Base-by-base conservation (phyloP, 2,329 filamentous ascomycete species). In the Apiospora marii region DNA sequence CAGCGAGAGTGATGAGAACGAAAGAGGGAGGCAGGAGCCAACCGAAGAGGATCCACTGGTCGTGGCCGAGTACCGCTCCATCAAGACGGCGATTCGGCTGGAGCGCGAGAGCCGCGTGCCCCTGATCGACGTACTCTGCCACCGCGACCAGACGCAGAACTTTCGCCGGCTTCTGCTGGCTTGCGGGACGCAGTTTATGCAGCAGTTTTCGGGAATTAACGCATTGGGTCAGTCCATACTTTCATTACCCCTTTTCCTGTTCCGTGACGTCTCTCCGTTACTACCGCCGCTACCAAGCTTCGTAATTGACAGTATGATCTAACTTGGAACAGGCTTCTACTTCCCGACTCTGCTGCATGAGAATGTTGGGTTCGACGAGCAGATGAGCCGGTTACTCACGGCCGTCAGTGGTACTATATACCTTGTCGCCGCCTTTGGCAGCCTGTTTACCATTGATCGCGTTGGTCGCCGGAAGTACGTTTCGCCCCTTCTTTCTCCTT, bases 291-390 rank as follows among this genome's bases (percentile, higher is more conserved):
- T 41, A 10, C 37, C 37, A 6, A n/a, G 37, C 6, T 16, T n/a
- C n/a, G 22, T 6, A 16, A 8, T 30, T 61, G 30, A 61, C 53
- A 12, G n/a, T 1, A 16, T 48, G 7, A 13, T 51, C 30, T 37
- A 1, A 22, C 30, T 61, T 19, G 7, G 4, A 16, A 27, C 49
- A 74, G 83, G 83, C 4, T 85, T 85, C 73, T 85, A 85, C 72
- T 80, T 91, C 0, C 89, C 89, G 0, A 89, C 87, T 0, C 83
- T 92, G 0, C 79, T 91, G 1, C 88, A 88, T 71, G 78, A 87
- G 67, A 88, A 84, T 8, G 88, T 92, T 10, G 88, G 89, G 0
- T 84, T 90, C 37, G 80, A 80, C 43, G 83, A 89, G 72, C 83
- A 83, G 53, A 84, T 87, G 76, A 85, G 87, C 3, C 84, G 89